Percentiles rank a stretch among this genome's conserved stretches.
Evolutionary conservation across 441 rosid genomes (phyloP).

Genomic region (Pelargonium myrrhifolium): DNA sequence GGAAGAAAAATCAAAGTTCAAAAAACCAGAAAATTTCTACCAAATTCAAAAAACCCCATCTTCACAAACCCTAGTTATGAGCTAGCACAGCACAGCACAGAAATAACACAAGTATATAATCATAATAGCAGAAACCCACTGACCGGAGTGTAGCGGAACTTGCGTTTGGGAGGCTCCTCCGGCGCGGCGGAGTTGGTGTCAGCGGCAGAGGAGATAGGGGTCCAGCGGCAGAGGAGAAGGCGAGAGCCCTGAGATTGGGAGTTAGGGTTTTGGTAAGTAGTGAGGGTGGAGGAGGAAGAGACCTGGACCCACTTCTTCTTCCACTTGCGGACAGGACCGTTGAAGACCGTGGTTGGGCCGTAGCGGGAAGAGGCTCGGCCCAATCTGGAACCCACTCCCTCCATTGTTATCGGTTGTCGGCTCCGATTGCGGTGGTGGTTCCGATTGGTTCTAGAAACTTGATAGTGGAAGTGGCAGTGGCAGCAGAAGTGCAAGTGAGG

Average conservation of each 20-base stretch:
- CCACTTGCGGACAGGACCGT: conserved; percentile 69
- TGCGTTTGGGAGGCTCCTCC: conserved; percentile 65
- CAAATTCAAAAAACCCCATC: neutral
- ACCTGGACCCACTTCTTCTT: conserved; percentile 86
- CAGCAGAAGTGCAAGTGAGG: no score
- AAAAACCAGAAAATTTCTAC: conserved; percentile 8
- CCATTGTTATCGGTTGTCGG: conserved; percentile 35
- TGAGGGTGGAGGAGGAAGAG: conserved; percentile 22
- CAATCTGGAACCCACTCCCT: conserved; percentile 53
- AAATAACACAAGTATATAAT: neutral
- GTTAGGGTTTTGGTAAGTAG: conserved; percentile 22
- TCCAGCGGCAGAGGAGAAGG: conserved; percentile 57
- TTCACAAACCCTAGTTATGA: conserved; percentile 12
- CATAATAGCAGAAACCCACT: conserved; percentile 15
- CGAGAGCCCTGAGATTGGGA: conserved; percentile 37
- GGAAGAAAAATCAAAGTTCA: neutral
- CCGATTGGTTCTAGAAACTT: no score
- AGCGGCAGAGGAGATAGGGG: conserved; percentile 39
- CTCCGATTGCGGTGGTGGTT: neutral
- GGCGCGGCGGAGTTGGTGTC: conserved; percentile 24
- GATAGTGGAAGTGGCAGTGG: no score
- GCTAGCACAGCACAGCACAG: neutral
- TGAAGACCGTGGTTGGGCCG: conserved; percentile 57
- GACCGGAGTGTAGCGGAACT: conserved; percentile 86
- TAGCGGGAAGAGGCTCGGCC: conserved; percentile 44